These are phyloP conservation scores for Tolypocladium sp. DNA, from an alignment of 2,329 filamentous ascomycete species.

Conservation along the genomic window DNA sequence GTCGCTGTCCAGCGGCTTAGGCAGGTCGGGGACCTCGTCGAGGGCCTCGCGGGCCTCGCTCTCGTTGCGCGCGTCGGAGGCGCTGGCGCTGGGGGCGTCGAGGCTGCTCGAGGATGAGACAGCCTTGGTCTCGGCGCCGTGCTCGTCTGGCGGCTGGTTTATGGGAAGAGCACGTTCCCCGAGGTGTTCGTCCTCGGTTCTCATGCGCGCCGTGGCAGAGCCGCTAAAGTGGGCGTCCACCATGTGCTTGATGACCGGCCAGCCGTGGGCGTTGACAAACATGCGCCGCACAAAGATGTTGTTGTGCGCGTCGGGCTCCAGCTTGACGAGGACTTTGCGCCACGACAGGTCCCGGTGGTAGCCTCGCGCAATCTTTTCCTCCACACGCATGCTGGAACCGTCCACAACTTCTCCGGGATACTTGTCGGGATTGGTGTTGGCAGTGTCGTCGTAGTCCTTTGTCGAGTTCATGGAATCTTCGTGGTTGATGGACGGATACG, in stretches of 20 bases:
- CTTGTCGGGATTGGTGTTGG: conserved; percentile 36
- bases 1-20: conserved; percentile 15
- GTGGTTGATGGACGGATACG: conserved; percentile 24
- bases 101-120: conserved; percentile 10
- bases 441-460: conserved; percentile 43
- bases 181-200: conserved; percentile 58
- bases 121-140: conserved; percentile 56
- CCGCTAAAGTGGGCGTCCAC: conserved; percentile 92
- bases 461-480: conserved; percentile 34
- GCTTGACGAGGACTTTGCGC: conserved; percentile 91
- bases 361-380: conserved; percentile 94
- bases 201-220: conserved; percentile 47
- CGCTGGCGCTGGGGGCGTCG: conserved; percentile 17
- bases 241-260: conserved; percentile 92
- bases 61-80: conserved; percentile 7
- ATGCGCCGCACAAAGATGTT: conserved; percentile 94
- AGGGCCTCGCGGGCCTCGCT: conserved; percentile 25
- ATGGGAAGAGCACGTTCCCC: conserved; percentile 59
- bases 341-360: conserved; percentile 89
- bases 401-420: conserved; percentile 34
- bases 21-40: conserved; percentile 38
- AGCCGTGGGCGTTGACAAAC: conserved; percentile 96
- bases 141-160: conserved; percentile 43
- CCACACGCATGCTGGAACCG: conserved; percentile 70
- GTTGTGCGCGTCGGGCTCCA: conserved; percentile 85